Percentiles rank a stretch among this genome's conserved stretches.
phyloP scores from a whole-genome alignment of 1,284 basidiomycete species.

The Apiotrichum laibachii region DNA sequence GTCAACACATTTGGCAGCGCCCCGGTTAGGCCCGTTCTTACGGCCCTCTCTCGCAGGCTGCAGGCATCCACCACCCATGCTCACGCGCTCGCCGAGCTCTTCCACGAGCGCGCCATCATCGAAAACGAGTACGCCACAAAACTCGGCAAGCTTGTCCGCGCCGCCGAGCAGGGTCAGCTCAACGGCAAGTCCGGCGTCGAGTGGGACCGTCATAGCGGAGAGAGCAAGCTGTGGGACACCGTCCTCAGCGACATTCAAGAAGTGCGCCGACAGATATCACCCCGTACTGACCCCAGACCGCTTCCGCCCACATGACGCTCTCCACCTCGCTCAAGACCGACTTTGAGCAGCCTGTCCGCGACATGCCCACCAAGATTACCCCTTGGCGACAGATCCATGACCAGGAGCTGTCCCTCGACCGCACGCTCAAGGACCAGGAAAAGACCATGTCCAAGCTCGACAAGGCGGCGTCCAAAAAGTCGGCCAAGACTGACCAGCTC shows the following conservation, averaged over 20 bases:
- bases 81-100: constrained; percentile 53
- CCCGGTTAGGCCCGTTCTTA: constrained; percentile 38
- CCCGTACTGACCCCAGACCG: constrained; percentile 28
- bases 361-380: constrained; percentile 42
- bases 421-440: constrained; percentile 48
- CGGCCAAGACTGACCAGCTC: constrained; percentile 33
- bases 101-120: constrained; percentile 53
- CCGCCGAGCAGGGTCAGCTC: constrained; percentile 42
- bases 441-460: constrained; percentile 44
- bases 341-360: constrained; percentile 44
- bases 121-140: constrained; percentile 55
- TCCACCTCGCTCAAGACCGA: constrained; percentile 37
- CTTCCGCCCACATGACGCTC: constrained; percentile 41
- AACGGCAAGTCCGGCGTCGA: constrained; percentile 37
- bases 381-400: constrained; percentile 43
- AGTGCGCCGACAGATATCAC: constrained; percentile 29
- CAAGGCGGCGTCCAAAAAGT: constrained; percentile 46
- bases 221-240: constrained; percentile 42
- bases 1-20: constrained; percentile 38
- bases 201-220: constrained; percentile 41
- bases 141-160: constrained; percentile 53
- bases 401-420: constrained; percentile 46
- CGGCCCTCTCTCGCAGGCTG: constrained; percentile 38
- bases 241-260: constrained; percentile 45
- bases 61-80: constrained; percentile 42